Evolutionary conservation across 148 eudicot species (phyloP), one percentile per base, ranked within the genome.

Genomic region (Rhododendron ferrugineum): DNA sequence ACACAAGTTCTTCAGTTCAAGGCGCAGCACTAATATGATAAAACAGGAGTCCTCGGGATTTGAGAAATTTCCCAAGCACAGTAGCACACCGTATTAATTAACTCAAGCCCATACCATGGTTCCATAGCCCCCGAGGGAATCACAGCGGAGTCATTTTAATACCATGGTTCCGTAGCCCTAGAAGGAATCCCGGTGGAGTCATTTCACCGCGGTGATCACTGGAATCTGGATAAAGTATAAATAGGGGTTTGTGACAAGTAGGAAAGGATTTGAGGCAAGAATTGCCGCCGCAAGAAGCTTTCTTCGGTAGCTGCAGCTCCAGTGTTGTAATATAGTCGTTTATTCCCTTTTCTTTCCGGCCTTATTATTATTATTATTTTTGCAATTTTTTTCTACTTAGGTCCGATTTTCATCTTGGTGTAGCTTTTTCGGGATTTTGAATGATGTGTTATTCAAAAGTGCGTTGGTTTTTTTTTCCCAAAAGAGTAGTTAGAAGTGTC

Each of bases 1-100:
- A 89, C 42, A 79, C 89, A 28, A 88, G 89, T 82, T 89, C 92
- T 78, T 89, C 91, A 16, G 85, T 91, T 88, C 95, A 87, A 84
- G 94, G 96, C 36, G 87, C 91, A 36, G 84, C 93, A 52, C 86
- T 85, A 16, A 90, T 89, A 23, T 90, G 89, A 91, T 84, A 11
- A 20, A 20, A 13, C 26, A 5, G 36, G 30, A 15, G 20, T 11
- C 54, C 80, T 1, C 11, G 49, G 32, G 58, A 64, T 40, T 28
- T 34, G 6, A 34, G 20, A 66, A 74, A 54, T 66, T n/a, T 46
- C 26, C 13, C 3, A 49, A 62, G 28, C 54, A 5, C 32, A 26
- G 75, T 13, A 30, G 40, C 75, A 3, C 60, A 47, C 42, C 3
- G 22, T 7, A 7, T 66, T 22, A 26, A 40, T 4, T 26, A 30